Base-by-base conservation (phyloP, 2,329 filamentous ascomycete genomes). In the Cytospora chrysosperma region DNA sequence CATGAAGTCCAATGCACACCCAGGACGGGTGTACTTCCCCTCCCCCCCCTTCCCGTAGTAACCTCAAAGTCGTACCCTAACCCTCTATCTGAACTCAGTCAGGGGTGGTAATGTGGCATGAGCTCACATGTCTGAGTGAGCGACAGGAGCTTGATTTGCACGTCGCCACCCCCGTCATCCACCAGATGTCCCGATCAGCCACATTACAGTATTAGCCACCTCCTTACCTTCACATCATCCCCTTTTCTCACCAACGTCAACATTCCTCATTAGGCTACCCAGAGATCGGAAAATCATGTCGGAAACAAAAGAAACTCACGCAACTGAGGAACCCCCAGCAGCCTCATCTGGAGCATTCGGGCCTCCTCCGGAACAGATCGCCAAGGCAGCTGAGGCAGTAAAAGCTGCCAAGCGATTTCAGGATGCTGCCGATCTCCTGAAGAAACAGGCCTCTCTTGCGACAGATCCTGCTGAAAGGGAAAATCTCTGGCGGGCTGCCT, bases 371-470 rank as follows among this genome's bases (percentile, higher is more conserved):
- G 40, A 43, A 2, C 40, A 65, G 37, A 50, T 65, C n/a, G 27
- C 52, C 13, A 47, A 57, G 40, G 64, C 61, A 0, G 47, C 62
- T 28, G 61, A 65, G 49, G 61, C 64, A 2, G 64, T 61, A 27
- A 63, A 65, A 17, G 61, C 64, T 19, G 64, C 64, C 2, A 21
- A 40, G n/a, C 24, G 61, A 7, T 65, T 65, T 27, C 64, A 65
- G 13, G 64, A 65, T 51, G 64, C 61, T n/a, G 64, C 64, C 5
- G 64, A 65, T 21, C 34, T 61, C 6, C 61, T 65, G 40, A 65
- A 65, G 53, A 63, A 63, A 40, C 61, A 65, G 34, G 64, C 64
- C 3, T 40, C 57, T 6, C 51, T 65, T 1, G 64, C 52, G 12
- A 40, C 47, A 24, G 64, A 65, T 37, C 61, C 64, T 5, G 64